phyloP scores from a whole-genome alignment of 164 flowering plant species.

The Vitis rotundifolia region DNA sequence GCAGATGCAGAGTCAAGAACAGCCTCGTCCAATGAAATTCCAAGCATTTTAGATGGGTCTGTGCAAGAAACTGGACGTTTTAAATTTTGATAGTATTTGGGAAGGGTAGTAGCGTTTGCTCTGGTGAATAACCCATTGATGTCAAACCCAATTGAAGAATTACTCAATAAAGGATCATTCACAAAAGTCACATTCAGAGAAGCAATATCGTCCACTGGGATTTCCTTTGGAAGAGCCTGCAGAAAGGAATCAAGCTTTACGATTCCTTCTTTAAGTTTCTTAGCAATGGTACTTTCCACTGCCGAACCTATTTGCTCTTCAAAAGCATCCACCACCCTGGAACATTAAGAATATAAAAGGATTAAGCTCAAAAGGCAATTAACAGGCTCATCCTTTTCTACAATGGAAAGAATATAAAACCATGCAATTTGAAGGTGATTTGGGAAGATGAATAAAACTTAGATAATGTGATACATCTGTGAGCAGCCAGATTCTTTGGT shows the following conservation, averaged over 20 bases:
- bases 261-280: constrained; percentile 67
- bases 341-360: constrained; percentile 12
- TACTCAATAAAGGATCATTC: constrained; percentile 49
- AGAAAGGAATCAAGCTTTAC: constrained; percentile 59
- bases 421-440: neutral
- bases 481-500: too few relatives aligned
- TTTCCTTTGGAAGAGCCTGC: constrained; percentile 69
- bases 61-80: constrained; percentile 30
- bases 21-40: constrained; percentile 67
- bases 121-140: constrained; percentile 75
- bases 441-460: neutral
- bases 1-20: constrained; percentile 71
- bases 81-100: constrained; percentile 14
- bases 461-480: too few relatives aligned
- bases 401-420: neutral
- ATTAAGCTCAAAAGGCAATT: neutral
- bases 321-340: constrained; percentile 81
- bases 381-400: neutral
- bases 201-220: constrained; percentile 64
- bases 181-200: constrained; percentile 71
- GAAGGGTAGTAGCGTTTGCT: constrained; percentile 10
- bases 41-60: constrained; percentile 63
- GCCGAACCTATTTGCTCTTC: constrained; percentile 67
- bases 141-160: constrained; percentile 68
- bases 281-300: constrained; percentile 71